These are phyloP conservation scores for Calonectria hawksworthii DNA, from an alignment of 2,329 filamentous ascomycete genomes.

Conservation along the genomic window DNA sequence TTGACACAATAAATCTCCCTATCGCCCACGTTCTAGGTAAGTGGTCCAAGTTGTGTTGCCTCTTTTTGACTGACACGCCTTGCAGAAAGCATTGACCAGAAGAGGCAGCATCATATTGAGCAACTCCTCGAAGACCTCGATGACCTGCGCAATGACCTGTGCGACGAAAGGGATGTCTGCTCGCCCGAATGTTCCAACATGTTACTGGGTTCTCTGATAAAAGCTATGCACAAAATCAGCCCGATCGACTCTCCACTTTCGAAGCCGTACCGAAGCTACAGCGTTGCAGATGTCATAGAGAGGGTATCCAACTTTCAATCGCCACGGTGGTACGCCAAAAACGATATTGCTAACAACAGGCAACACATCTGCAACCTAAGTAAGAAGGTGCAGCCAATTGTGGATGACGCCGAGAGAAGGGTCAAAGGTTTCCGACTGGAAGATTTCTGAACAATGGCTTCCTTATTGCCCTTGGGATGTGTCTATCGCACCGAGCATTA, in stretches of 20 bases:
- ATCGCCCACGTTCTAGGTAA: not conserved
- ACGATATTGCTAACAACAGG: not conserved
- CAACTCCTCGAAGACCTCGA: not conserved
- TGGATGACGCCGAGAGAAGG: not conserved
- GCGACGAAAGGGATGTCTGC: not conserved
- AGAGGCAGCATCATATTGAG: not conserved
- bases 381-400: not conserved
- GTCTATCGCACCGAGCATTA: not conserved
- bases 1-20: not conserved
- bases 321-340: not conserved
- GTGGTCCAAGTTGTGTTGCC: not conserved
- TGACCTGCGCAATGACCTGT: not conserved
- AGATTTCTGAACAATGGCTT: not conserved
- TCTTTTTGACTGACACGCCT: not conserved
- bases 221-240: not conserved
- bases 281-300: not conserved
- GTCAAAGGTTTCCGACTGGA: not conserved
- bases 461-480: not conserved
- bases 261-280: not conserved
- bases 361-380: not conserved
- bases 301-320: constrained; percentile 2
- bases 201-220: not conserved
- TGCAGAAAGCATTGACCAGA: not conserved
- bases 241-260: not conserved
- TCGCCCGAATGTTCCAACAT: not conserved